Percentiles rank a stretch among this genome's conserved stretches.
These are phyloP conservation scores for Alternaria incomplexa DNA, from an alignment of 2,329 filamentous ascomycete species.

Conservation along the genomic window DNA sequence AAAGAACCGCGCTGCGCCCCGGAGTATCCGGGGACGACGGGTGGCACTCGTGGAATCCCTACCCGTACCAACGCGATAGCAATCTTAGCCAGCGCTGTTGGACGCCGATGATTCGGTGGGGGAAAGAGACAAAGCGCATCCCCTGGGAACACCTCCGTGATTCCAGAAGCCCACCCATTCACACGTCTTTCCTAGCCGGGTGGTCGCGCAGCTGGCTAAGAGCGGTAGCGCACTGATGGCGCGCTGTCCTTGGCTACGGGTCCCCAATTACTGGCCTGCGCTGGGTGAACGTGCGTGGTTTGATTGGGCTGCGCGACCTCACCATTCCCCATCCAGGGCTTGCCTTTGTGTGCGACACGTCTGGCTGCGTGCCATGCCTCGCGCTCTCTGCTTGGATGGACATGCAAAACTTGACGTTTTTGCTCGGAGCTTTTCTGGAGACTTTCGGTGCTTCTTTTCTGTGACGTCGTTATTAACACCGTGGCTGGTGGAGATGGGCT, in stretches of 20 bases:
- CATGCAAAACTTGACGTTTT: constrained; percentile 5
- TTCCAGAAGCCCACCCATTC: constrained; percentile 18
- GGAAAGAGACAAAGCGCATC: constrained; percentile 5
- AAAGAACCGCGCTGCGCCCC: constrained; percentile 13
- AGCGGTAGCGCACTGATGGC: constrained; percentile 4
- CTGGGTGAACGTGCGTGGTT: constrained; percentile 18
- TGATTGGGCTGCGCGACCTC: constrained; percentile 21
- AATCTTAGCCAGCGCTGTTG: constrained; percentile 15
- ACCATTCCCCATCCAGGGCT: neutral
- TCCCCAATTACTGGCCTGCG: constrained; percentile 18
- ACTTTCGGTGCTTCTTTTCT: constrained; percentile 4
- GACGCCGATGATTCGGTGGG: constrained; percentile 23
- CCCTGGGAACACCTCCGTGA: constrained; percentile 1
- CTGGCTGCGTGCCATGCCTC: constrained; percentile 17
- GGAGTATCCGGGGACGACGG: constrained; percentile 11
- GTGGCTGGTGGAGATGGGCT: neutral
- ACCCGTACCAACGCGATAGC: constrained; percentile 1
- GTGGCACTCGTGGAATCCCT: constrained; percentile 20
- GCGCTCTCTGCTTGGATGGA: constrained; percentile 10
- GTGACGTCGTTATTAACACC: constrained; percentile 7
- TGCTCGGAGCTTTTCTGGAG: constrained; percentile 12
- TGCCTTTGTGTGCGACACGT: constrained; percentile 6
- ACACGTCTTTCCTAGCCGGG: constrained; percentile 22
- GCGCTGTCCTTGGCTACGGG: constrained; percentile 10
- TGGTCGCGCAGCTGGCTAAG: constrained; percentile 13